Base-by-base conservation (phyloP, 2,329 filamentous ascomycete genomes). In the Cladosporium phlei region DNA sequence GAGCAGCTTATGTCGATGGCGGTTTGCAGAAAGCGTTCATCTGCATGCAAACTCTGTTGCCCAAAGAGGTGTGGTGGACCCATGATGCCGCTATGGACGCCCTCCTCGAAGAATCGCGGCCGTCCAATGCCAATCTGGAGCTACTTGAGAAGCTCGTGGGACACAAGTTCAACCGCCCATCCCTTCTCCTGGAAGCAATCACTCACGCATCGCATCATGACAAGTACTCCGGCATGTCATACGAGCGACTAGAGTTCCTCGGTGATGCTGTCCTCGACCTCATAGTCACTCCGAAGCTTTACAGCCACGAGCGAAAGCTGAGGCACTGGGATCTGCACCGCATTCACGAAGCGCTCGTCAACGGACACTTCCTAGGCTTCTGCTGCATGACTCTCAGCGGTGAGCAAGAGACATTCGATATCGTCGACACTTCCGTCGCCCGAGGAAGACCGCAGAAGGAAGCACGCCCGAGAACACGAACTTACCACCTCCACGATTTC, bases 221-320 rank as follows among this genome's bases (percentile, higher is more conserved):
- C 45, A 52, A 52, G 27, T 35, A 37, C n/a, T 72, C 67, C 17
- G 75, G 80, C 10, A 64, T 68, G 27, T 77, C 75, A 0, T 82
- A 82, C 57, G 86, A 96, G 55, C 79, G 89, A 0, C 76, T 96
- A 1, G 91, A 96, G 60, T 95, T 93, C 58, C 70, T 96, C 0
- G 91, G 91, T 1, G 91, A 97, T 56, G 79, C 88, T 0, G 72
- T 96, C 2, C 78, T 97, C 0, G 91, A 97, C 65, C 77, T 82
- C 55, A 71, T 95, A 46, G 71, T 96, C 38, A 80, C 87, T 6
- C 71, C 69, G 0, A 72, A 68, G n/a, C 67, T 91, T 5, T 85
- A 79, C 62, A 58, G 69, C 0, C 67, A 74, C 3, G 59, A 80
- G 0, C 61, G 64, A 2, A 60, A 73, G 2, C 65, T 79, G 9